Percentiles rank a stretch among this genome's conserved stretches.
These are phyloP conservation scores for Lichenothelia convexa DNA, from an alignment of 495 filamentous ascomycete species.

Conservation along the genomic window DNA sequence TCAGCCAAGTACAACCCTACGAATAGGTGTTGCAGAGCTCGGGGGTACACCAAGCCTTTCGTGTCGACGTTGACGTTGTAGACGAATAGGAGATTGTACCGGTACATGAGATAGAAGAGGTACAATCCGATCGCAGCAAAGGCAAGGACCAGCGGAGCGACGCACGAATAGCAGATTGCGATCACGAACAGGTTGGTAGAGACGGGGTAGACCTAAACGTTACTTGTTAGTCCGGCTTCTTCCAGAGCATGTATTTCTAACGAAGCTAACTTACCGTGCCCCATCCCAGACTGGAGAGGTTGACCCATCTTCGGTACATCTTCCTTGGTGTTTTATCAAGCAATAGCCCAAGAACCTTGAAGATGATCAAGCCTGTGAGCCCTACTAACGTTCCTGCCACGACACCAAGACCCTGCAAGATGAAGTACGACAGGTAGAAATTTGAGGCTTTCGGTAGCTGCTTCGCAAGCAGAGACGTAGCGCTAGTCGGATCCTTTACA, in stretches of 20 bases:
- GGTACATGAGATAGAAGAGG: conserved; percentile 83
- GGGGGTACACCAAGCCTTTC: conserved; percentile 71
- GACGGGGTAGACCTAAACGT: no score
- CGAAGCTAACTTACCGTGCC: conserved; percentile 44
- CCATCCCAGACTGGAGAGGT: conserved; percentile 52
- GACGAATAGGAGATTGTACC: conserved; percentile 90
- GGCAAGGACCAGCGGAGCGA: conserved; percentile 75
- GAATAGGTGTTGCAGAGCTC: conserved; percentile 80
- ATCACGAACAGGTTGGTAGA: conserved; percentile 78
- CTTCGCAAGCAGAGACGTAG: conserved; percentile 45
- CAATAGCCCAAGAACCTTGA: conserved; percentile 58
- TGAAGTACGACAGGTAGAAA: conserved; percentile 90
- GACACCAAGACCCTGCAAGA: conserved; percentile 80
- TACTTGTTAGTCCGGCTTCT: neutral
- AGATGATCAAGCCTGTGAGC: conserved; percentile 57
- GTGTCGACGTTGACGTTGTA: conserved; percentile 75
- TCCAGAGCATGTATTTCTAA: neutral
- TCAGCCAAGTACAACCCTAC: conserved; percentile 74
- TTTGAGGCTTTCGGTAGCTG: conserved; percentile 71
- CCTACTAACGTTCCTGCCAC: conserved; percentile 58
- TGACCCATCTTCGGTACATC: conserved; percentile 50
- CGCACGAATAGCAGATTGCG: conserved; percentile 76
- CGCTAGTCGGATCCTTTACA: conserved; percentile 37
- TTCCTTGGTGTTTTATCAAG: conserved; percentile 57
- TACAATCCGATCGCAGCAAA: conserved; percentile 72